Conservation (phyloP, 345 rosid genomes). For the Kandelia obovata region DNA sequence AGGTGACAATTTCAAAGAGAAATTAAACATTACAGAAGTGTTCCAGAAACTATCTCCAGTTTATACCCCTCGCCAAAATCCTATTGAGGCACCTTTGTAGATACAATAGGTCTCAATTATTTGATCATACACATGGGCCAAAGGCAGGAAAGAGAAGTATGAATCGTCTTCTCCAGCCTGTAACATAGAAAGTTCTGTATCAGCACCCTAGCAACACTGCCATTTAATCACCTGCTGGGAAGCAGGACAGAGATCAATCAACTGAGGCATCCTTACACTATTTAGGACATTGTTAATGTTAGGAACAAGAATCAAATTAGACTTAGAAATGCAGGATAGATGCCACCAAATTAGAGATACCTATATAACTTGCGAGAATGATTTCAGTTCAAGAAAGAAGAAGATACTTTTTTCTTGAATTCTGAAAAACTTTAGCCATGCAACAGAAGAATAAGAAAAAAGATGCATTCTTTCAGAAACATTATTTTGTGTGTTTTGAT, state of each 20-base stretch:
- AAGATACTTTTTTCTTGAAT: not conserved
- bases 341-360: too few relatives aligned
- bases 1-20: not conserved
- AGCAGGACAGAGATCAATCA: too few relatives aligned
- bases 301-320: too few relatives aligned
- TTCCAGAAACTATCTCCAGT: conserved; percentile 1
- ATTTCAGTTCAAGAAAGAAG: too few relatives aligned
- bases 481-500: conserved; percentile 1
- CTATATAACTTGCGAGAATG: too few relatives aligned
- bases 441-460: not conserved
- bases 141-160: conserved; percentile 88
- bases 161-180: conserved; percentile 73
- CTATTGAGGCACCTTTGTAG: conserved; percentile 69
- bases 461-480: not conserved
- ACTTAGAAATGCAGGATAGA: too few relatives aligned
- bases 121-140: conserved; percentile 92
- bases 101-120: conserved; percentile 73
- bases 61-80: conserved; percentile 89
- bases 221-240: not conserved
- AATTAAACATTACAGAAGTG: not conserved
- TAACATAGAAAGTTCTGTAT: conserved; percentile 10
- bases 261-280: too few relatives aligned
- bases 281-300: too few relatives aligned
- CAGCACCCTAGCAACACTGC: not conserved
- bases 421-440: not conserved